Evolutionary conservation across 139 green algal species (phyloP), one percentile per base, ranked within the genome.

Genomic region (Chlorella sp.): DNA sequence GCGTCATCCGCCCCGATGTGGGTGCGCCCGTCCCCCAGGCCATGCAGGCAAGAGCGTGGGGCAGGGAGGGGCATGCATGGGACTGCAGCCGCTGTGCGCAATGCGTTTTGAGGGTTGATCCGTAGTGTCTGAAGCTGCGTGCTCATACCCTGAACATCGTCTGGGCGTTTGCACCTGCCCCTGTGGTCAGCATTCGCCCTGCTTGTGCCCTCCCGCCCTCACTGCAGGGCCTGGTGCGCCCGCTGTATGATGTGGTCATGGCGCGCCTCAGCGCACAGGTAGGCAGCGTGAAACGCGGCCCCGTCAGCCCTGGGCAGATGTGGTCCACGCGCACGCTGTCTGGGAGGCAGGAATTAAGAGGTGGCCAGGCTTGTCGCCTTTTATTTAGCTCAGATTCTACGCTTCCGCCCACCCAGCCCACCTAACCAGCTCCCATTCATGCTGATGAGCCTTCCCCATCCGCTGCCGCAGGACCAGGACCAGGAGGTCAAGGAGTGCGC

Each of bases 401-500:
- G n/a, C n/a, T n/a, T n/a, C n/a, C n/a, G n/a, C n/a, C n/a, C n/a
- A n/a, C n/a, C n/a, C n/a, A n/a, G n/a, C n/a, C n/a, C n/a, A n/a
- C n/a, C n/a, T n/a, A n/a, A n/a, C n/a, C n/a, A n/a, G n/a, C n/a
- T n/a, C n/a, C n/a, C n/a, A n/a, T n/a, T n/a, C n/a, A n/a, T n/a
- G n/a, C n/a, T 65, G 58, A 24, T 4, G 4, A 7, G 20, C 60
- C 60, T 36, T 43, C 67, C 67, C 67, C 32, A 22, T n/a, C 6
- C 72, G 26, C 32, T 30, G n/a, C n/a, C n/a, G 46, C 76, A 96
- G 76, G 96, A 98, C 84, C 92, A 96, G 84, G 93, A 97, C 86
- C 95, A 97, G 68, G 95, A 98, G 85, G 95, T 98, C 11, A 98
- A 98, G 87, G 96, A 98, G 82, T 91, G 87, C 40, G 94, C 96